phyloP scores from a whole-genome alignment of 2,329 filamentous ascomycete genomes.

The Botrytis aclada region DNA sequence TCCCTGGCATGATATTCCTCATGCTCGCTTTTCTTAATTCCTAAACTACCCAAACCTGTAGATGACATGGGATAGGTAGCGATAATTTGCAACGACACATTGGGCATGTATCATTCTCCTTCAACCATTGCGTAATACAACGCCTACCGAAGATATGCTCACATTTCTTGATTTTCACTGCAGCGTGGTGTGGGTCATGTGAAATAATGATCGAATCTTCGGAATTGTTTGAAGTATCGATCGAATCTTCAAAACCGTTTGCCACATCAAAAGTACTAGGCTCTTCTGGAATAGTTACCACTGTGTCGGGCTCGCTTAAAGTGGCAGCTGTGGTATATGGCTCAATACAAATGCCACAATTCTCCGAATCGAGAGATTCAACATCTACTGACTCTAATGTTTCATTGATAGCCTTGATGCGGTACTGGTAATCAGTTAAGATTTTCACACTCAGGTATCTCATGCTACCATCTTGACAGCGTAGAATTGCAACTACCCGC shows the following conservation, averaged over 20 bases:
- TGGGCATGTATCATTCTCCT: neutral
- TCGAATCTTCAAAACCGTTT: neutral
- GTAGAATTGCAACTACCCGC: neutral
- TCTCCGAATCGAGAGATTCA: neutral
- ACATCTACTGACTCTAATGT: neutral
- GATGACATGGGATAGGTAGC: neutral
- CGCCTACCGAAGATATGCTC: neutral
- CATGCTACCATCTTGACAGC: neutral
- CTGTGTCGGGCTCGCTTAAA: neutral
- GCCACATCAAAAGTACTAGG: neutral
- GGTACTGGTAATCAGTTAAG: fast-evolving
- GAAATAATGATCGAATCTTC: neutral
- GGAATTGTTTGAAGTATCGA: neutral
- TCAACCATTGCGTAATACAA: neutral
- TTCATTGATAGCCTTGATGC: fast-evolving
- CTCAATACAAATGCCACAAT: neutral
- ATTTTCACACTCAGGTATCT: neutral
- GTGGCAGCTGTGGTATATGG: neutral
- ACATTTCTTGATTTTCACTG: neutral
- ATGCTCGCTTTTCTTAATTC: neutral
- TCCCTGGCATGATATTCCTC: neutral
- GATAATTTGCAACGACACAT: neutral
- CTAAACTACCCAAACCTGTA: neutral
- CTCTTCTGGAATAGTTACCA: neutral
- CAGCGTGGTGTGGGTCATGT: neutral